Conservation (phyloP, 805 yeast species). For the Phaffomyces opuntiae region DNA sequence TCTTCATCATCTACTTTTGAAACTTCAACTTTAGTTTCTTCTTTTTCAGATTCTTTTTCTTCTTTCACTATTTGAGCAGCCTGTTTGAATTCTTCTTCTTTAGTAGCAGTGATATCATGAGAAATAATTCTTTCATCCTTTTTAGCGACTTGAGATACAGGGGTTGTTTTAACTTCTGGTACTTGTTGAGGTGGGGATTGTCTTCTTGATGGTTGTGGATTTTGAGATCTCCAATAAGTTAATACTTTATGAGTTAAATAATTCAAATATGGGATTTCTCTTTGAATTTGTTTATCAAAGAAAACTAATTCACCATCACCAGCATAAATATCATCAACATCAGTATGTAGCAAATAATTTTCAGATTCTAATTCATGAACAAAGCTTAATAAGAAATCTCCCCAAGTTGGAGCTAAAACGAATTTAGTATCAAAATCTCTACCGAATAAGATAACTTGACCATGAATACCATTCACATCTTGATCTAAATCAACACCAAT, state of each 20-base stretch:
- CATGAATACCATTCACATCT: constrained; percentile 72
- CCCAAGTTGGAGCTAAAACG: constrained; percentile 83
- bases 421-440: constrained; percentile 89
- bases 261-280: constrained; percentile 37
- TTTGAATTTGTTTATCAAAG: constrained; percentile 50
- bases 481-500: constrained; percentile 86
- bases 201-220: neutral
- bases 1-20: neutral
- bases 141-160: constrained; percentile 9
- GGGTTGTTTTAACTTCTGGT: constrained; percentile 2
- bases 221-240: constrained; percentile 14
- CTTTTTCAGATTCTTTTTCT: neutral
- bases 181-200: neutral
- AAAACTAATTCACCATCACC: constrained; percentile 71
- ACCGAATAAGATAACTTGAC: constrained; percentile 90
- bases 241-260: constrained; percentile 30
- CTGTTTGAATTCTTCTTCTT: constrained; percentile 4
- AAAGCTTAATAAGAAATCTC: constrained; percentile 73
- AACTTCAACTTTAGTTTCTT: neutral
- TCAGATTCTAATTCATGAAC: constrained; percentile 87
- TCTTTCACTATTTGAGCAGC: neutral
- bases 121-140: constrained; percentile 17
- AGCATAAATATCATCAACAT: constrained; percentile 57
- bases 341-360: constrained; percentile 61
- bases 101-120: constrained; percentile 13